Evolutionary conservation across 352 stramenopile species (phyloP).

Genomic region (Phytophthora syringae): DNA sequence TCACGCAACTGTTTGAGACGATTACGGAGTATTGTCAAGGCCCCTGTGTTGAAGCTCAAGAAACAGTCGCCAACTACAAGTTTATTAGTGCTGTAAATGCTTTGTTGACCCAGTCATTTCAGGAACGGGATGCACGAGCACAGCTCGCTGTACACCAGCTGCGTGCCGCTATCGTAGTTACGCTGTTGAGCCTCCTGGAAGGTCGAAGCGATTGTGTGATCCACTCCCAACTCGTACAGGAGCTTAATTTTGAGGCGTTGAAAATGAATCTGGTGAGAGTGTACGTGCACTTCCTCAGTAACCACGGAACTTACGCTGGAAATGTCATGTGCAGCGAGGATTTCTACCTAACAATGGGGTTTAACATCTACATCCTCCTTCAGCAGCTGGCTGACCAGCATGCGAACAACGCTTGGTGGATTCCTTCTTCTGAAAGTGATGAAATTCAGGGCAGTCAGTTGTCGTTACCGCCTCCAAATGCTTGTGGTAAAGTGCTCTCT

Average conservation of each 20-base stretch:
- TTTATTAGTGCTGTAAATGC: conserved; percentile 81
- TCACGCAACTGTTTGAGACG: conserved; percentile 79
- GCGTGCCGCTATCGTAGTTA: conserved; percentile 63
- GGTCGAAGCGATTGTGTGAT: conserved; percentile 59
- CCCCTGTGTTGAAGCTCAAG: conserved; percentile 71
- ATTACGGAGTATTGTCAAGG: conserved; percentile 85
- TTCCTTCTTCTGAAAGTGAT: conserved; percentile 32
- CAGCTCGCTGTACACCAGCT: conserved; percentile 36
- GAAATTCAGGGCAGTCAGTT: conserved; percentile 4
- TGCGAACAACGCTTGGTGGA: conserved; percentile 47
- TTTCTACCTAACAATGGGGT: conserved; percentile 74
- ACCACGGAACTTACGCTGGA: conserved; percentile 52
- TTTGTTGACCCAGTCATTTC: conserved; percentile 64
- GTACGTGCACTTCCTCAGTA: conserved; percentile 52
- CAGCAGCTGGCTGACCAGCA: conserved; percentile 66
- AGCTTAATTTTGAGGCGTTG: conserved; percentile 76
- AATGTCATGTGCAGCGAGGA: conserved; percentile 70
- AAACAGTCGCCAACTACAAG: conserved; percentile 78
- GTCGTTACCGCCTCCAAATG: conserved; percentile 3
- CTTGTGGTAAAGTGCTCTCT: conserved; percentile 9
- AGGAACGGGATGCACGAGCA: conserved; percentile 30
- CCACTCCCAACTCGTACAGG: conserved; percentile 72
- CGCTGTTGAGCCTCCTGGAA: conserved; percentile 71
- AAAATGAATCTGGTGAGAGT: conserved; percentile 71
- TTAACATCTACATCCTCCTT: conserved; percentile 83